Evolutionary conservation across 2,329 filamentous ascomycete genomes (phyloP).

Genomic region (Diplodia sapinea): DNA sequence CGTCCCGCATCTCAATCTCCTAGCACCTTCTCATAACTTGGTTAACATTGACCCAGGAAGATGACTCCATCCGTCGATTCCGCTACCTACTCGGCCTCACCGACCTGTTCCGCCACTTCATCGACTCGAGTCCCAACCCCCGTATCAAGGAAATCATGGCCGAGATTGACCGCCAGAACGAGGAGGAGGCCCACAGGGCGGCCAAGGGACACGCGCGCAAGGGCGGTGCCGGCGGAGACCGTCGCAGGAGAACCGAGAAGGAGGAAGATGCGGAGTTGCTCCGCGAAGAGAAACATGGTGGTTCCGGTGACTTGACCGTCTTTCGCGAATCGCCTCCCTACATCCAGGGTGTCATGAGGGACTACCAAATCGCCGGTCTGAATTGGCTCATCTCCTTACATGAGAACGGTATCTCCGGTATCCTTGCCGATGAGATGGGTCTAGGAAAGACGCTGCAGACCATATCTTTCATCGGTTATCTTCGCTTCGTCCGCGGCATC

Average conservation of each 20-base stretch:
- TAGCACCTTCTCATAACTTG: neutral
- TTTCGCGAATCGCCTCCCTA: constrained; percentile 95
- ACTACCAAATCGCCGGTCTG: constrained; percentile 93
- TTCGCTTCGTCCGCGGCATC: constrained; percentile 88
- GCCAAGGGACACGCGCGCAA: constrained; percentile 80
- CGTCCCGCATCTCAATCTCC: constrained; percentile 33
- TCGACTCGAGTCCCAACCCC: constrained; percentile 95
- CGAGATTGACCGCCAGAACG: constrained; percentile 93
- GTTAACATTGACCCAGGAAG: constrained; percentile 65
- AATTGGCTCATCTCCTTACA: constrained; percentile 98
- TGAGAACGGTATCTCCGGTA: constrained; percentile 98
- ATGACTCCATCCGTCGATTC: constrained; percentile 93
- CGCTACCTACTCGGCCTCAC: constrained; percentile 93
- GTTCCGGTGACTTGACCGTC: constrained; percentile 77
- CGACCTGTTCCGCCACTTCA: constrained; percentile 97
- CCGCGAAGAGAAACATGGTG: constrained; percentile 86
- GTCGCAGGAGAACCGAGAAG: constrained; percentile 88
- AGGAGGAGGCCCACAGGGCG: constrained; percentile 68
- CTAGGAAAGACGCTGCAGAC: constrained; percentile 97
- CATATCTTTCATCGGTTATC: constrained; percentile 93
- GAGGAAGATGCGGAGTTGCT: constrained; percentile 93
- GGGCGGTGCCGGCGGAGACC: constrained; percentile 79
- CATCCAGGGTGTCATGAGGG: constrained; percentile 86
- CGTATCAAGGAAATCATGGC: constrained; percentile 92
- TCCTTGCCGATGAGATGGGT: constrained; percentile 98